Evolutionary conservation across 1,139 yeast genomes (phyloP).

Genomic region (Petasospora fabianii): DNA sequence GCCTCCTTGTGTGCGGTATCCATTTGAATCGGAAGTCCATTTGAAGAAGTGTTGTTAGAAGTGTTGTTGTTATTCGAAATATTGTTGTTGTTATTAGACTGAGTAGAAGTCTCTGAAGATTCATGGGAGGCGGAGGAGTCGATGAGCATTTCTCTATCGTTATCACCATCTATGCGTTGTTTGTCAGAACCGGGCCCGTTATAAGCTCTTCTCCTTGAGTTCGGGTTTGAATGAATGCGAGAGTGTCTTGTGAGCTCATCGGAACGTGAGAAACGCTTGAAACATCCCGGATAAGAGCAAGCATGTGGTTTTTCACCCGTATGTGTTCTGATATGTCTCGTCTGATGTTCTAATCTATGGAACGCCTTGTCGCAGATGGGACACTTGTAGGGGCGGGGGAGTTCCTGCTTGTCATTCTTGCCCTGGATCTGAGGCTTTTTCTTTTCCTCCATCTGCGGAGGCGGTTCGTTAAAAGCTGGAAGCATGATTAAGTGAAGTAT

Average conservation of each 20-base stretch:
- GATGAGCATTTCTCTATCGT: too few species aligned
- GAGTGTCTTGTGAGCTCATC: slow-evolving; percentile 69
- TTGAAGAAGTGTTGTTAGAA: too few species aligned
- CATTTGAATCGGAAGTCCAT: slow-evolving; percentile 6
- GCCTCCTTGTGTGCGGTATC: slow-evolving; percentile 8
- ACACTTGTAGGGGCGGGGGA: slow-evolving; percentile 50
- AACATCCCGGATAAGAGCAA: slow-evolving; percentile 54
- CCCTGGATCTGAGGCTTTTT: neutral
- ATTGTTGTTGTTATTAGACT: too few species aligned
- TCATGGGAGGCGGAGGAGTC: too few species aligned
- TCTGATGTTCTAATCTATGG: slow-evolving; percentile 63
- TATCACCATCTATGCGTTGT: too few species aligned
- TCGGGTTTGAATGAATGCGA: slow-evolving; percentile 70
- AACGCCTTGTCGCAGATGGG: slow-evolving; percentile 61
- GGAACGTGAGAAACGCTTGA: slow-evolving; percentile 61
- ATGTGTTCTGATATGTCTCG: slow-evolving; percentile 68
- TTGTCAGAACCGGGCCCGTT: slow-evolving; percentile 4
- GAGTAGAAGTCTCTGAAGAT: too few species aligned
- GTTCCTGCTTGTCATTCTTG: slow-evolving; percentile 15
- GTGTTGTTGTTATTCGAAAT: too few species aligned
- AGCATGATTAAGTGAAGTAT: too few species aligned
- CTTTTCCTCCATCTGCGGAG: slow-evolving; percentile 2
- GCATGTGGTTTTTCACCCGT: slow-evolving; percentile 78
- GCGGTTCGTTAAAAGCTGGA: too few species aligned
- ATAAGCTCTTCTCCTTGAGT: slow-evolving; percentile 48